Conservation (phyloP, 352 stramenopile species). For the Phytophthora pistaciae region DNA sequence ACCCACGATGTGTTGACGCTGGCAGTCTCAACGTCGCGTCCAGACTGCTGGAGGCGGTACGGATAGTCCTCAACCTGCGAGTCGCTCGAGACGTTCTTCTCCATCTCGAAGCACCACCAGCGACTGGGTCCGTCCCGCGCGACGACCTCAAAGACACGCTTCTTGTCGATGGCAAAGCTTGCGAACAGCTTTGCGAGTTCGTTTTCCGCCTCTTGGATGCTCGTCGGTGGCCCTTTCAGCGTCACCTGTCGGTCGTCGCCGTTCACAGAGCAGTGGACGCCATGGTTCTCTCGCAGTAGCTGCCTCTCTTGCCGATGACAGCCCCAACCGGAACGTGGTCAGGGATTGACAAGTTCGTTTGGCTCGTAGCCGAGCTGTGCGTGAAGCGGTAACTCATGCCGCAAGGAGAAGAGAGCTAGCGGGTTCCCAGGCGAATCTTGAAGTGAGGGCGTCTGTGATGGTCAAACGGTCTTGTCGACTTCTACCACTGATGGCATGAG, state of each 20-base stretch:
- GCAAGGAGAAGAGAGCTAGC: background rate
- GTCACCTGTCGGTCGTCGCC: constrained; percentile 33
- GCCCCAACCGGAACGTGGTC: constrained; percentile 43
- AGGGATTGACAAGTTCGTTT: constrained; percentile 40
- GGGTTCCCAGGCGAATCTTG: background rate
- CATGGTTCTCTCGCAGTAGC: constrained; percentile 35
- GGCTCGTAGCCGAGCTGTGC: background rate
- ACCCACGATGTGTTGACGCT: constrained; percentile 33
- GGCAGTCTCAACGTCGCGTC: constrained; percentile 20
- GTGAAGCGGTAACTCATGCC: constrained; percentile 21
- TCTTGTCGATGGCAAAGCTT: constrained; percentile 16
- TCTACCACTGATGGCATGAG: background rate
- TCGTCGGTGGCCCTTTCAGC: constrained; percentile 24
- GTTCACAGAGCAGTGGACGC: constrained; percentile 42
- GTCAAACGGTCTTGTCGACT: background rate
- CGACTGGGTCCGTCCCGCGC: constrained; percentile 26
- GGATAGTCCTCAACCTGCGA: constrained; percentile 25
- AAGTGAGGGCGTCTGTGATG: constrained; percentile 15
- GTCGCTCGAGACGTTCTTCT: constrained; percentile 17
- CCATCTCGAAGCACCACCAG: constrained; percentile 42
- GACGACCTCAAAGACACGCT: constrained; percentile 37
- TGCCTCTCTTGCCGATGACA: constrained; percentile 53
- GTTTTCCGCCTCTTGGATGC: constrained; percentile 26
- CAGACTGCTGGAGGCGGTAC: constrained; percentile 37
- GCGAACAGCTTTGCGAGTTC: constrained; percentile 38